A percentile compares a stretch with the other conserved stretches of the same genome.
Conservation (phyloP, 1,284 basidiomycete species). For the Fomitopsis pinicola region DNA sequence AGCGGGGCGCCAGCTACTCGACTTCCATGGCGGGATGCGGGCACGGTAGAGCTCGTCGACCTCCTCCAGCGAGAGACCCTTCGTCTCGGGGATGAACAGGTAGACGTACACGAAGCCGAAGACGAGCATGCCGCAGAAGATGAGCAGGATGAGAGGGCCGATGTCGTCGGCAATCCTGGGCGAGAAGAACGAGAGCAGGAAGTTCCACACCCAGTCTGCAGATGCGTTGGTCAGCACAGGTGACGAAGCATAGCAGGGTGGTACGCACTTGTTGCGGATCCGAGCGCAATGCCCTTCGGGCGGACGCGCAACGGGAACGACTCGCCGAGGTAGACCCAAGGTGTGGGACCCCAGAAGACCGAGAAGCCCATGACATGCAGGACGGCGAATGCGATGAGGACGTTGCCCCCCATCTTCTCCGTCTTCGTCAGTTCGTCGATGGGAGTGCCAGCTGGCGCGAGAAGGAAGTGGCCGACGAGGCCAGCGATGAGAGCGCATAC, state of each 20-base stretch:
- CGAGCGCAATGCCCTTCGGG: slow-evolving; percentile 71
- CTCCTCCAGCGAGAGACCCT: slow-evolving; percentile 71
- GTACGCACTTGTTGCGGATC: slow-evolving; percentile 49
- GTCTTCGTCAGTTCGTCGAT: slow-evolving; percentile 42
- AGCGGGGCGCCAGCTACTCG: slow-evolving; percentile 52
- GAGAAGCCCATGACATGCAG: slow-evolving; percentile 72
- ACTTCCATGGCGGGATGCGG: slow-evolving; percentile 62
- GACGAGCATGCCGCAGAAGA: slow-evolving; percentile 73
- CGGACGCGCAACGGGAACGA: slow-evolving; percentile 71
- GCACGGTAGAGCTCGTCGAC: slow-evolving; percentile 73
- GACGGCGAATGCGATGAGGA: slow-evolving; percentile 72
- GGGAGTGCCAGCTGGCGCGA: slow-evolving; percentile 50
- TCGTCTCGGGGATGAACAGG: slow-evolving; percentile 74
- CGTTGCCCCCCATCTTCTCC: slow-evolving; percentile 58
- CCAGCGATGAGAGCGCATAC: slow-evolving; percentile 64
- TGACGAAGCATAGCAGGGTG: neutral
- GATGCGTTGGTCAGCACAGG: slow-evolving; percentile 8
- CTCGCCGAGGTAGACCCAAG: slow-evolving; percentile 55
- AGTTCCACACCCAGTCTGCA: slow-evolving; percentile 66
- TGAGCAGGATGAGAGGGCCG: slow-evolving; percentile 71
- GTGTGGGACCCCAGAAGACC: slow-evolving; percentile 72
- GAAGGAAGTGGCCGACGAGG: slow-evolving; percentile 65
- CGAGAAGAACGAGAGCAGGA: slow-evolving; percentile 66
- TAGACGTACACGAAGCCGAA: slow-evolving; percentile 68
- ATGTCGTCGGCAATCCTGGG: slow-evolving; percentile 65